Percentiles rank a stretch among this genome's conserved stretches.
Conservation (phyloP, 1,139 yeast species). For the Pneumocystis murina region DNA sequence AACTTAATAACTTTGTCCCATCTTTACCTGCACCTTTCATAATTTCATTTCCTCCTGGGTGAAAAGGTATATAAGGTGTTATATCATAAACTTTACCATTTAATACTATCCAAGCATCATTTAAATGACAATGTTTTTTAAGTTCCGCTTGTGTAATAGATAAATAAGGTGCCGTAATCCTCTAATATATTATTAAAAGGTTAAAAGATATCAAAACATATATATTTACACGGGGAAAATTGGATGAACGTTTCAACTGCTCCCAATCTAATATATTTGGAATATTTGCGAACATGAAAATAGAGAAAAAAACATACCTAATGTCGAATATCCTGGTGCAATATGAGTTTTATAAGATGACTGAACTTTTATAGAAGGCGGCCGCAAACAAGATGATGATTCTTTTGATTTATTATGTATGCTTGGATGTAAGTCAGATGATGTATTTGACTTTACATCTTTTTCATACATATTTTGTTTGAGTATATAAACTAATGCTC, state of each 20-base stretch:
- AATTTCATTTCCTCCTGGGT: constrained; percentile 86
- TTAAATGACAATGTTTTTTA: constrained; percentile 37
- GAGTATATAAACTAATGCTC: not conserved
- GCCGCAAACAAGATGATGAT: too few species aligned
- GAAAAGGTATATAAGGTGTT: constrained; percentile 67
- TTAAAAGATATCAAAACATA: constrained; percentile 16
- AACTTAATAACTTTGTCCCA: constrained; percentile 60
- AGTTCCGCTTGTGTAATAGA: constrained; percentile 48
- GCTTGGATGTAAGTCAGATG: not conserved
- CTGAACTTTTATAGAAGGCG: not conserved
- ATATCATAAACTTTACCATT: constrained; percentile 73
- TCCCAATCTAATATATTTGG: constrained; percentile 54
- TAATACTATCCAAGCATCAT: constrained; percentile 78
- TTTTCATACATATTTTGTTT: not conserved
- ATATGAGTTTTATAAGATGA: not conserved
- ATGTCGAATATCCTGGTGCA: not conserved
- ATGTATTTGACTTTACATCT: not conserved
- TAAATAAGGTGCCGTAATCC: constrained; percentile 18
- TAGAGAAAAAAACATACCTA: not conserved
- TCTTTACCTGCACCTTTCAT: constrained; percentile 74
- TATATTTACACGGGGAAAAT: constrained; percentile 28
- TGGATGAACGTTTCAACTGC: constrained; percentile 33
- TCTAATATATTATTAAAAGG: not conserved
- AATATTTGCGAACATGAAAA: not conserved
- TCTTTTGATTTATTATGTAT: not conserved